phyloP scores from a whole-genome alignment of 2,329 filamentous ascomycete genomes.

The Seiridium unicorne region DNA sequence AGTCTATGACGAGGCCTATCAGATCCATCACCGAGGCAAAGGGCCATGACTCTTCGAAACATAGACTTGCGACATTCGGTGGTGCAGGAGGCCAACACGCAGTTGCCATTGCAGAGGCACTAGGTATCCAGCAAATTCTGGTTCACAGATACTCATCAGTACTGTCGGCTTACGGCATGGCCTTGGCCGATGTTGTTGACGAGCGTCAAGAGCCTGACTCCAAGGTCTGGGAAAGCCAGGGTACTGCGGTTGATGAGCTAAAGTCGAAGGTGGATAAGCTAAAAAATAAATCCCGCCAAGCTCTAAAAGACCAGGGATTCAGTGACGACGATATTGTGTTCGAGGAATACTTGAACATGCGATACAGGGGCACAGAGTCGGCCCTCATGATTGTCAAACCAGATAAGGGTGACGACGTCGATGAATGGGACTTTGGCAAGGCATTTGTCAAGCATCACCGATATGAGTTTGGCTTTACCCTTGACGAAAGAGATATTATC shows the following conservation, averaged over 20 bases:
- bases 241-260: constrained; percentile 59
- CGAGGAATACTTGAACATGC: constrained; percentile 92
- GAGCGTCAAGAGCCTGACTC: constrained; percentile 80
- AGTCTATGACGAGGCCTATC: constrained; percentile 89
- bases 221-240: constrained; percentile 57
- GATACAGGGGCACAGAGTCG: constrained; percentile 87
- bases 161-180: constrained; percentile 89
- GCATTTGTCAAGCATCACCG: constrained; percentile 86
- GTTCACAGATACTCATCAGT: constrained; percentile 87
- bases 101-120: constrained; percentile 81
- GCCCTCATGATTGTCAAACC: constrained; percentile 87
- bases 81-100: constrained; percentile 91
- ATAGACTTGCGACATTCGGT: constrained; percentile 88
- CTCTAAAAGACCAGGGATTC: constrained; percentile 78
- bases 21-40: constrained; percentile 88
- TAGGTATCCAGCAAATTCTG: constrained; percentile 83
- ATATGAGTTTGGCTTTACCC: constrained; percentile 89
- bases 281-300: constrained; percentile 68
- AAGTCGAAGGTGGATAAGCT: constrained; percentile 75
- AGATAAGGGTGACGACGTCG: constrained; percentile 50
- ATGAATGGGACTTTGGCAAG: constrained; percentile 78
- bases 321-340: constrained; percentile 71
- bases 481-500: constrained; percentile 81
- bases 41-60: constrained; percentile 86
- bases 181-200: constrained; percentile 87